Percentiles rank a stretch among this genome's conserved stretches.
Conservation (phyloP, 495 filamentous ascomycete species). For the Lichina pygmaea region DNA sequence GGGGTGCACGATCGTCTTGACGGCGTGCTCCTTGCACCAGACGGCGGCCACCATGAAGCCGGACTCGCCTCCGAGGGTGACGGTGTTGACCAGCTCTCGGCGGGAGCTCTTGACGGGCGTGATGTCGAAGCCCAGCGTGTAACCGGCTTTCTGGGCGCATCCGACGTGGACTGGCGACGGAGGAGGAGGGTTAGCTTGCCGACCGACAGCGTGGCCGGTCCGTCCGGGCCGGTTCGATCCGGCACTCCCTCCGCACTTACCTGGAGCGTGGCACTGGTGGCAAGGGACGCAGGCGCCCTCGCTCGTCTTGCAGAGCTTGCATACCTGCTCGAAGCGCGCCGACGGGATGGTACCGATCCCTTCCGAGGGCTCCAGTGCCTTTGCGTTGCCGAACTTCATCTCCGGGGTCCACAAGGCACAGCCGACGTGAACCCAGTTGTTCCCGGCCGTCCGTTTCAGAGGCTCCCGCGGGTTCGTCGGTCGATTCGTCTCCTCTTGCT, state of each 20-base stretch:
- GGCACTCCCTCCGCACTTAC: constrained; percentile 6
- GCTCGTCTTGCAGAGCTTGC: constrained; percentile 59
- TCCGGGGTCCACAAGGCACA: constrained; percentile 84
- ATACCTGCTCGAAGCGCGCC: constrained; percentile 38
- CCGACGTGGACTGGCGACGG: constrained; percentile 42
- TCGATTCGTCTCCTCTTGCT: constrained; percentile 55
- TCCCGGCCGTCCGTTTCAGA: constrained; percentile 71
- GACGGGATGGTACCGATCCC: constrained; percentile 56
- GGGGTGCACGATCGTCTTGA: constrained; percentile 42
- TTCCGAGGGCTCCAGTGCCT: constrained; percentile 57
- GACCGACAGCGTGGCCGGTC: too few relatives aligned
- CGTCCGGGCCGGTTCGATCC: too few relatives aligned
- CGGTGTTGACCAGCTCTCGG: constrained; percentile 40
- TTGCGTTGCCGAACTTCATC: constrained; percentile 66
- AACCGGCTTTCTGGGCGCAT: constrained; percentile 66
- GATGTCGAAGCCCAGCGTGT: constrained; percentile 69
- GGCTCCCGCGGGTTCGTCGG: constrained; percentile 71
- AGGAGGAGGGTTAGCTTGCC: too few relatives aligned
- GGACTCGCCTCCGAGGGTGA: constrained; percentile 47
- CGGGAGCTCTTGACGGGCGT: constrained; percentile 71
- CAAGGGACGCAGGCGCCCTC: constrained; percentile 62
- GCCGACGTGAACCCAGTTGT: constrained; percentile 95
- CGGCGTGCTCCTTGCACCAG: constrained; percentile 70
- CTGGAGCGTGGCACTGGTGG: constrained; percentile 45
- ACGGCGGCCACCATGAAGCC: constrained; percentile 54